Evolutionary conservation across 2,329 filamentous ascomycete genomes (phyloP).

Genomic region (Alternaria triticina): DNA sequence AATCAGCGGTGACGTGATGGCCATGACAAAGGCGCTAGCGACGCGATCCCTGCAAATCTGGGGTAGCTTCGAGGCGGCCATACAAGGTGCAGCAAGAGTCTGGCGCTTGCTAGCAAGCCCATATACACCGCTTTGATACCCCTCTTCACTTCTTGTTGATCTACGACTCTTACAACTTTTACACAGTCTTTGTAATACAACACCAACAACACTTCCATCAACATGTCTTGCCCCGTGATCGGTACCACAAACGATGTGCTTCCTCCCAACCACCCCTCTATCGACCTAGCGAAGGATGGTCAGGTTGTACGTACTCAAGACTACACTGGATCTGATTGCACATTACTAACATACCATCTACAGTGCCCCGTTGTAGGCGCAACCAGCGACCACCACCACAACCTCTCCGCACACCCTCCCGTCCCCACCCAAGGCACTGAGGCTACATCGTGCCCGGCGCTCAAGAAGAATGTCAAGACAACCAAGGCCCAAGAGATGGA

Average conservation of each 20-base stretch:
- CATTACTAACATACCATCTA: constrained; percentile 1
- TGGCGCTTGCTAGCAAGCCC: neutral
- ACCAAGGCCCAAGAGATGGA: constrained; percentile 48
- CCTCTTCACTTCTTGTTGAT: neutral
- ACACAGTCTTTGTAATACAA: neutral
- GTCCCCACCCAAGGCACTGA: constrained; percentile 35
- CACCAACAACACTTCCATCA: neutral
- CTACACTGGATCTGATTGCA: neutral
- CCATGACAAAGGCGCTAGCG: constrained; percentile 20
- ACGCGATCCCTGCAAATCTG: constrained; percentile 19
- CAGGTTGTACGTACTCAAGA: constrained; percentile 31
- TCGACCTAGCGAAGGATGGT: constrained; percentile 49
- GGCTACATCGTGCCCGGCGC: constrained; percentile 51
- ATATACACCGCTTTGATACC: constrained; percentile 3
- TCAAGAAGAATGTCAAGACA: constrained; percentile 48
- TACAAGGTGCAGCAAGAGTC: constrained; percentile 1
- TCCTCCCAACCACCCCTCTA: constrained; percentile 52
- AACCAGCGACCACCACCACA: constrained; percentile 54
- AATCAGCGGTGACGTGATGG: constrained; percentile 12
- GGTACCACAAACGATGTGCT: constrained; percentile 53
- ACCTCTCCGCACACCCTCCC: constrained; percentile 51
- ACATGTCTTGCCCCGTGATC: constrained; percentile 47
- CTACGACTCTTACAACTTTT: neutral
- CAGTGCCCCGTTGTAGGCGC: constrained; percentile 55
- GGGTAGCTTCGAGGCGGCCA: constrained; percentile 21